Conservation (phyloP, 1,139 yeast genomes). For the Taphrina deformans region DNA sequence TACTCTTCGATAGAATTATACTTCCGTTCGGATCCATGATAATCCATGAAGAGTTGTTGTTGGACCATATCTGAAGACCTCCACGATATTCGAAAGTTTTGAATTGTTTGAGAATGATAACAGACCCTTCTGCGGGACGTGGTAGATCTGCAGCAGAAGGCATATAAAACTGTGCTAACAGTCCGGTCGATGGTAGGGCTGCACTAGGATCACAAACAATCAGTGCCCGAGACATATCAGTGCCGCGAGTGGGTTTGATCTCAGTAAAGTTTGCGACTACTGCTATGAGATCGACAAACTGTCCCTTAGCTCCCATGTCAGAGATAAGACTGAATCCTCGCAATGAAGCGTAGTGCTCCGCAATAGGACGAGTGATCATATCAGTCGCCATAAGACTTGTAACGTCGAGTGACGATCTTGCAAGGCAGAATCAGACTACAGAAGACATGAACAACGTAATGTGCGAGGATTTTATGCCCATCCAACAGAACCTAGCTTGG, state of each 20-base stretch:
- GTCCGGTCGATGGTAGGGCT: conserved; percentile 5
- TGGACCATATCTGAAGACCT: conserved; percentile 24
- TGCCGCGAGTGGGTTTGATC: conserved; percentile 13
- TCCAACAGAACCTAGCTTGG: too few relatives aligned
- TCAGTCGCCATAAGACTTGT: not conserved
- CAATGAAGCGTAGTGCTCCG: conserved; percentile 4
- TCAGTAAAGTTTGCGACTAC: conserved; percentile 17
- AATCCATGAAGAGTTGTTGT: conserved; percentile 27
- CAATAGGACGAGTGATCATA: not conserved
- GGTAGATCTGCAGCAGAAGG: conserved; percentile 27
- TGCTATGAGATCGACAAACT: conserved; percentile 3
- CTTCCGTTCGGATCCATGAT: conserved; percentile 26
- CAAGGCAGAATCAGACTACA: not conserved
- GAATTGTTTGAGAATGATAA: conserved; percentile 24
- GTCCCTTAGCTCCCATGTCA: not conserved
- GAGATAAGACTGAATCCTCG: not conserved
- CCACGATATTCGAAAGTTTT: conserved; percentile 19
- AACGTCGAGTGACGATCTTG: too few relatives aligned
- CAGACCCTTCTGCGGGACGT: conserved; percentile 14
- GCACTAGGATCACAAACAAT: conserved; percentile 32
- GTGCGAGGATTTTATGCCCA: too few relatives aligned
- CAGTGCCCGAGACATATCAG: conserved; percentile 16
- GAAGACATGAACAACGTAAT: not conserved
- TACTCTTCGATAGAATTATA: conserved; percentile 13
- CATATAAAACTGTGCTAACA: conserved; percentile 27